Conservation (phyloP, 306 rosid genomes). For the Castanea mollissima region DNA sequence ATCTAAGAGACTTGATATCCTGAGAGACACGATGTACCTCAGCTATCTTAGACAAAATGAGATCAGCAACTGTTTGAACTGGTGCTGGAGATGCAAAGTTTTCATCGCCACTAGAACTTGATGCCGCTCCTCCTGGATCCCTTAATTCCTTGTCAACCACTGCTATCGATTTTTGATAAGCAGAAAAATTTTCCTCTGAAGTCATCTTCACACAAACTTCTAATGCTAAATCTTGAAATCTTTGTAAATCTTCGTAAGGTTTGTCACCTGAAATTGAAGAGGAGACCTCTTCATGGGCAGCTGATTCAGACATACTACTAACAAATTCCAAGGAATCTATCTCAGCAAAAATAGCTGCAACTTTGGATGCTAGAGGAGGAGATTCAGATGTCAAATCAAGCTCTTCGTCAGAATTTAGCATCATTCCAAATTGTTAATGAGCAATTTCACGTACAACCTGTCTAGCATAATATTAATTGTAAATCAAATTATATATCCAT, state of each 20-base stretch:
- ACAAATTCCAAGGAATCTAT: slow-evolving; percentile 60
- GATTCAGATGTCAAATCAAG: slow-evolving; percentile 66
- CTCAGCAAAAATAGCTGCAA: slow-evolving; percentile 56
- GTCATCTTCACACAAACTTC: slow-evolving; percentile 48
- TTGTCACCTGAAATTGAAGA: slow-evolving; percentile 37
- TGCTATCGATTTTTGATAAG: slow-evolving; percentile 38
- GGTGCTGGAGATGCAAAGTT: slow-evolving; percentile 52
- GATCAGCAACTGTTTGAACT: slow-evolving; percentile 81
- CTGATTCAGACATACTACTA: slow-evolving; percentile 48
- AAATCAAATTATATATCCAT: slow-evolving; percentile 13
- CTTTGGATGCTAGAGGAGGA: slow-evolving; percentile 56
- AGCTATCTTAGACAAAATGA: slow-evolving; percentile 83
- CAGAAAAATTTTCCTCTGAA: slow-evolving; percentile 37
- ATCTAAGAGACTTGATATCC: slow-evolving; percentile 93
- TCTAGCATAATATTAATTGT: slow-evolving; percentile 28
- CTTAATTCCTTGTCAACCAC: slow-evolving; percentile 32
- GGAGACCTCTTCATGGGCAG: slow-evolving; percentile 35
- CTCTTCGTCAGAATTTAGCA: slow-evolving; percentile 70
- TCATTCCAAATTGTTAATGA: slow-evolving; percentile 93
- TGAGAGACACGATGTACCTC: slow-evolving; percentile 97
- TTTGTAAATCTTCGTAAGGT: slow-evolving; percentile 39
- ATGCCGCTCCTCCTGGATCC: slow-evolving; percentile 34
- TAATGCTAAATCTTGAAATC: slow-evolving; percentile 34
- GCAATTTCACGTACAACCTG: slow-evolving; percentile 95
- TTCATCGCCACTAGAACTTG: slow-evolving; percentile 34